Evolutionary conservation across 2,329 filamentous ascomycete species (phyloP).

Genomic region (Hymenoscyphus repandus): DNA sequence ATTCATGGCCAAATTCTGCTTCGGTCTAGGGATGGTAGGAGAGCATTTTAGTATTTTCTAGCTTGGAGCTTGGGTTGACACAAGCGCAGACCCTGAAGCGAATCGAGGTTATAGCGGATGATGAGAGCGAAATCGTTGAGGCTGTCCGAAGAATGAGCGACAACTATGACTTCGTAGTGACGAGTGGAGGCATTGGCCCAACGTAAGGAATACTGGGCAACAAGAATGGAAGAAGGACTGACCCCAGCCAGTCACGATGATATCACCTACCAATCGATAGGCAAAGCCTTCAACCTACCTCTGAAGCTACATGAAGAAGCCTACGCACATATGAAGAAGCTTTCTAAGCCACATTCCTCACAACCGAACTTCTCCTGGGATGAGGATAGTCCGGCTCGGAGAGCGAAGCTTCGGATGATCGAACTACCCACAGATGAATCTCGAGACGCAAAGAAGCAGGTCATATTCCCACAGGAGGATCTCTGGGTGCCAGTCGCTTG

Average conservation of each 20-base stretch:
- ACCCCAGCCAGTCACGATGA: constrained; percentile 71
- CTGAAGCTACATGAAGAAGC: constrained; percentile 73
- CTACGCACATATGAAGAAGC: constrained; percentile 74
- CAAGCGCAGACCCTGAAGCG: constrained; percentile 62
- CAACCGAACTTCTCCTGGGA: constrained; percentile 82
- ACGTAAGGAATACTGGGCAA: constrained; percentile 54
- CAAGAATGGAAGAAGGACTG: not conserved
- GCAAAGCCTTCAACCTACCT: constrained; percentile 75
- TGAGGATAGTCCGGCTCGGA: constrained; percentile 68
- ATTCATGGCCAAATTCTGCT: constrained; percentile 61
- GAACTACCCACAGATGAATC: constrained; percentile 71
- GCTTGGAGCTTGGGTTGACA: constrained; percentile 47
- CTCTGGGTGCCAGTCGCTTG: constrained; percentile 88
- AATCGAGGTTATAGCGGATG: constrained; percentile 89
- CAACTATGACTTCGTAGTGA: constrained; percentile 91
- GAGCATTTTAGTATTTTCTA: constrained; percentile 50
- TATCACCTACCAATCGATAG: constrained; percentile 93
- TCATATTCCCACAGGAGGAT: constrained; percentile 72
- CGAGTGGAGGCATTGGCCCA: constrained; percentile 90
- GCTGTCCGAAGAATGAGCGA: constrained; percentile 77
- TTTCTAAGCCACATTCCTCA: constrained; percentile 68
- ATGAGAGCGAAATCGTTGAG: constrained; percentile 85
- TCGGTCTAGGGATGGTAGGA: constrained; percentile 52
- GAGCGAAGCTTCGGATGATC: constrained; percentile 86
- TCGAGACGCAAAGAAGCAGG: constrained; percentile 62